phyloP scores from a whole-genome alignment of 208 protist genomes.

The Angomonas deanei region DNA sequence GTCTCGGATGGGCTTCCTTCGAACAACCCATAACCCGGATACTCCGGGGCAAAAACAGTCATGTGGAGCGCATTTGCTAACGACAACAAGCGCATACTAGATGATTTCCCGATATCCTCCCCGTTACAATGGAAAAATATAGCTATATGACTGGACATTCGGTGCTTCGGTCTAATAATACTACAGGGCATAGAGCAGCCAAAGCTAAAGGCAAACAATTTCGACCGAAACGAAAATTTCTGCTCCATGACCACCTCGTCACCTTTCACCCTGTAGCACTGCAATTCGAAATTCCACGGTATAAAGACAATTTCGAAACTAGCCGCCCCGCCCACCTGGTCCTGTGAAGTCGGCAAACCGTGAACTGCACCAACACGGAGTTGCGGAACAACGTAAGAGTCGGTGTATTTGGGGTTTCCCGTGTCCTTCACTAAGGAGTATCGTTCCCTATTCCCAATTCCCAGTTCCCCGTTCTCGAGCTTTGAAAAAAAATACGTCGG shows the following conservation, averaged over 20 bases:
- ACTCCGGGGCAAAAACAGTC: constrained; percentile 36
- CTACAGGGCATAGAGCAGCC: constrained; percentile 34
- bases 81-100: constrained; percentile 22
- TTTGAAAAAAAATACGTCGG: constrained; percentile 28
- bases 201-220: constrained; percentile 12
- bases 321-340: not conserved
- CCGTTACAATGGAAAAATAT: constrained; percentile 51
- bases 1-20: constrained; percentile 25
- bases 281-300: constrained; percentile 26
- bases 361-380: not conserved
- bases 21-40: constrained; percentile 39
- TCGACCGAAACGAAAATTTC: constrained; percentile 14
- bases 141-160: constrained; percentile 43
- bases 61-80: constrained; percentile 44
- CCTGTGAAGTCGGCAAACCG: not conserved
- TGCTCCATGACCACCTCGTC: constrained; percentile 27
- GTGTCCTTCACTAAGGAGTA: constrained; percentile 15
- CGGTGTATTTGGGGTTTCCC: not conserved
- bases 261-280: constrained; percentile 26
- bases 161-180: constrained; percentile 28
- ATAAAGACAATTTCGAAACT: constrained; percentile 36
- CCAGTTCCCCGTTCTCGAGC: constrained; percentile 14
- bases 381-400: not conserved
- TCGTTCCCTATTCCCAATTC: constrained; percentile 11
- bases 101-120: constrained; percentile 34